Base-by-base conservation (phyloP, 805 yeast species). In the Lachancea meyersii region DNA sequence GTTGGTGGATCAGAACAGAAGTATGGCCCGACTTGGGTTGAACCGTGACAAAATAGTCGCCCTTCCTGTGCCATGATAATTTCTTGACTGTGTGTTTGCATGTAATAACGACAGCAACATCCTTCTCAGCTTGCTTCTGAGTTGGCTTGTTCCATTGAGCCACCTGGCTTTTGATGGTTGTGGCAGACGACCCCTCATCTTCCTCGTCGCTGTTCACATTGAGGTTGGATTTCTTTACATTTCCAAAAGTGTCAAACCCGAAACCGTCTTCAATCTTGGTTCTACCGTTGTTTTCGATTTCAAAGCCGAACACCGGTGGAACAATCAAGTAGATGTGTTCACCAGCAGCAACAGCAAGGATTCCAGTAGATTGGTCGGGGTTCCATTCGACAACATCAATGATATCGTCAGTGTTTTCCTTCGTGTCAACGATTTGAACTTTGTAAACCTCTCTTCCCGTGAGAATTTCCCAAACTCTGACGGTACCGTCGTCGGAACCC, bases 21-120 rank as follows among this genome's bases (percentile, higher is more conserved):
- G 89, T 76, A 59, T 87, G 80, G 43, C 85, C 86, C 40, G 87
- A 83, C 40, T 86, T 93, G 40, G 97, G 97, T n/a, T 95, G 80
- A n/a, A 87, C 95, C 3, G 95, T 81, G 50, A 91, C 95, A 55
- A 93, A 86, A 62, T 93, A 93, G 69, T 93, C 98, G 56, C 98
- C 98, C 59, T 85, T 84, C 63, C 96, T 76, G 65, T 93, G 98
- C 98, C 98, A 93, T 51, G 95, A 77, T 18, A 93, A 52, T 58
- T 80, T 82, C 65, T 86, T 88, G 48, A 91, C 77, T 0, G 85
- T 75, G 48, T 79, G 75, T 14, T 68, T 63, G 48, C 83, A 72
- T 41, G 83, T 76, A 38, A 93, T 75, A 16, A 85, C 78, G 2
- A 86, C 81, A 14, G 83, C 76, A 30, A 88, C 79, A 43, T 95